Base-by-base conservation (phyloP, 768 basidiomycete species). In the Boletus vermiculosoides region DNA sequence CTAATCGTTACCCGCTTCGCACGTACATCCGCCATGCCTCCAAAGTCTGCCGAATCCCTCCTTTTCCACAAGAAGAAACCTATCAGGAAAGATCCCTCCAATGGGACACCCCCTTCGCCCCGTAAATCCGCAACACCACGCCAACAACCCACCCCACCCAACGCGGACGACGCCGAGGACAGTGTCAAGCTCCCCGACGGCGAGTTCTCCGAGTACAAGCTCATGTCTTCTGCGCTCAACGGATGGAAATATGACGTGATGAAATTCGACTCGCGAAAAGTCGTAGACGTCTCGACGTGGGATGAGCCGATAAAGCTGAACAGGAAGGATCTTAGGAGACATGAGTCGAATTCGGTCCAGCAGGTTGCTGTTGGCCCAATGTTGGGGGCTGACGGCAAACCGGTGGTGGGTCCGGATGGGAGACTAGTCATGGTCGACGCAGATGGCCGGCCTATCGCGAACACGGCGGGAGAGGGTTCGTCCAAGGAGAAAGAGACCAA, bases 211-310 rank as follows among this genome's bases (percentile, higher is more conserved):
- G 91, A 93, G 69, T 94, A 84, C 76, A 82, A 81, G 66, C 82
- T 94, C 66, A 81, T 91, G 71, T 90, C 90, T 8, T 87, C 88
- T 30, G 82, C 84, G 16, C 82, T 88, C 67, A 89, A 90, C 68
- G 90, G 88, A 28, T 93, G 91, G 90, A 91, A 89, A 68, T 91
- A 92, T 79, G 90, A 94, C 74, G 84, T 94, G 56, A 92, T 94
- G 88, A 92, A 92, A 72, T 92, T 95, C 70, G 86, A 90, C 71
- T 84, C 86, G 34, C 80, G 87, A 55, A 87, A 87, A 65, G 76
- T 80, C 16, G 75, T 91, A 54, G 90, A 93, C 67, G 78, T 92
- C 52, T 77, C 77, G 50, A 72, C 74, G 31, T 94, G 92, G 88
- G 70, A 77, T 33, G 76, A 76, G 56, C 93, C 93, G 15, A 86